Evolutionary conservation across 495 filamentous ascomycete species (phyloP).

Genomic region (Penicillium diatomitis): DNA sequence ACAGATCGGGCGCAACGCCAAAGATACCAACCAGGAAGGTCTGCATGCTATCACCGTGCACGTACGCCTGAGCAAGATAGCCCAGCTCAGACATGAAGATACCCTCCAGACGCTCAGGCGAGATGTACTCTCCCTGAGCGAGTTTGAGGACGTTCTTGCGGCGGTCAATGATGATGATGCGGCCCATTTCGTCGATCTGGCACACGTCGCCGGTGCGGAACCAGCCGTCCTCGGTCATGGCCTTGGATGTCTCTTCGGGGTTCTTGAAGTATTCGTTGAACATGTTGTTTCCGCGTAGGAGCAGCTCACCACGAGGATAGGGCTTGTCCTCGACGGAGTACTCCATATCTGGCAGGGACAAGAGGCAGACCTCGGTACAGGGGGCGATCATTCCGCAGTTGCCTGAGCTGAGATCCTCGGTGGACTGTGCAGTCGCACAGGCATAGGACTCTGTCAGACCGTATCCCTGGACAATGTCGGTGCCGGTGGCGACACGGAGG

Average conservation of each 20-base stretch:
- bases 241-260: conserved; percentile 73
- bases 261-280: conserved; percentile 88
- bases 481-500: conserved; percentile 72
- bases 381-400: conserved; percentile 71
- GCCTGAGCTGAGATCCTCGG: conserved; percentile 61
- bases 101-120: conserved; percentile 94
- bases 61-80: conserved; percentile 70
- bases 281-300: conserved; percentile 67
- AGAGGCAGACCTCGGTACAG: conserved; percentile 66
- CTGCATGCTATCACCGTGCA: conserved; percentile 85
- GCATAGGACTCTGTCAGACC: conserved; percentile 96
- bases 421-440: conserved; percentile 55
- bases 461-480: conserved; percentile 80
- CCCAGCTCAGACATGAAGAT: conserved; percentile 73
- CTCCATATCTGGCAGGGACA: conserved; percentile 90
- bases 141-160: conserved; percentile 98
- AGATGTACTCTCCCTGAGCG: conserved; percentile 96
- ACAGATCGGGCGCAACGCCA: conserved; percentile 71
- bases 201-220: conserved; percentile 93
- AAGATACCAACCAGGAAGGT: conserved; percentile 79
- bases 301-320: conserved; percentile 83
- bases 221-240: conserved; percentile 84
- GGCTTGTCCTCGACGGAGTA: conserved; percentile 87
- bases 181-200: conserved; percentile 71
- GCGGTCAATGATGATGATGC: conserved; percentile 89